Percentiles rank a stretch among this genome's conserved stretches.
These are phyloP conservation scores for Nicotiana undulata DNA, from an alignment of 257 asterid species.

Conservation along the genomic window DNA sequence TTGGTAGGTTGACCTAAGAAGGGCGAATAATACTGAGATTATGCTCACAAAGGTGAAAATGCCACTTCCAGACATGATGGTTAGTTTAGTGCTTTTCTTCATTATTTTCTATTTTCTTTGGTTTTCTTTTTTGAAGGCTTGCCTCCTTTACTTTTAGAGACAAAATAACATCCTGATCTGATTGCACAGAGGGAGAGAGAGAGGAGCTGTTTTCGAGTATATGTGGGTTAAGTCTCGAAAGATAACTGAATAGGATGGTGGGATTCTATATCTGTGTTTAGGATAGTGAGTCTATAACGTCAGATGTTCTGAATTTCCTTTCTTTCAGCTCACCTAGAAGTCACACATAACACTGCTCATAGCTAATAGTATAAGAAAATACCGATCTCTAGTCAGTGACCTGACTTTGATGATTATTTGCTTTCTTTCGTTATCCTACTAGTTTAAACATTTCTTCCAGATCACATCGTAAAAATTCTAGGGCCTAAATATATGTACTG, in stretches of 20 bases:
- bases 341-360: neutral
- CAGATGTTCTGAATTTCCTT: neutral
- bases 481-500: neutral
- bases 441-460: neutral
- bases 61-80: constrained; percentile 99
- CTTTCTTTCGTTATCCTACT: neutral
- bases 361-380: neutral
- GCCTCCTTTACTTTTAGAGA: neutral
- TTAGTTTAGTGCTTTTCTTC: constrained; percentile 25
- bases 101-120: neutral
- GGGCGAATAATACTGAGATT: constrained; percentile 96
- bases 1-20: constrained; percentile 82
- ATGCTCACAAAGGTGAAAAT: constrained; percentile 99
- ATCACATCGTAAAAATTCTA: neutral
- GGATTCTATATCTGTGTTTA: neutral
- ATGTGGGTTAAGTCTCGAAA: neutral
- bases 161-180: neutral
- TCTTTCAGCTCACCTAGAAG: neutral
- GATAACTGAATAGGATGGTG: neutral
- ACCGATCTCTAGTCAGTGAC: neutral
- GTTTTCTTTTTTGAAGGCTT: neutral
- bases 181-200: neutral
- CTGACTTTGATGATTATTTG: neutral
- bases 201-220: neutral
- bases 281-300: neutral